Evolutionary conservation across 2,329 filamentous ascomycete genomes (phyloP).

Genomic region (Cytospora leucostoma): DNA sequence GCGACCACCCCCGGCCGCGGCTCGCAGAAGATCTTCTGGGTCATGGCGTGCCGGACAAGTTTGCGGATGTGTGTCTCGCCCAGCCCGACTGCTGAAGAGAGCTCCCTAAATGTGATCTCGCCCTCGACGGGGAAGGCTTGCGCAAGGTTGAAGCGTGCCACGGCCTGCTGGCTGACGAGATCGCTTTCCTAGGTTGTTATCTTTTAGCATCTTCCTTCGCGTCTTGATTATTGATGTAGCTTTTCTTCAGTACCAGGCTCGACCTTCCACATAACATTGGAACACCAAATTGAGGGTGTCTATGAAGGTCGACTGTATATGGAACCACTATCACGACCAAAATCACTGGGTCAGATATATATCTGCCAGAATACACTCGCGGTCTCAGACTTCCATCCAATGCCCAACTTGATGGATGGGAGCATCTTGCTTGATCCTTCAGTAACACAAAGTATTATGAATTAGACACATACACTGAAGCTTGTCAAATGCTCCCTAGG

Average conservation of each 20-base stretch:
- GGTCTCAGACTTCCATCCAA: background rate
- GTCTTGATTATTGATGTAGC: background rate
- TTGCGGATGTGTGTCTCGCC: conserved; percentile 34
- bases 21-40: conserved; percentile 39
- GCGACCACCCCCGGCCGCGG: conserved; percentile 29
- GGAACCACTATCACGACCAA: background rate
- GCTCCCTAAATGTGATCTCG: conserved; percentile 26
- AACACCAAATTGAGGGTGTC: background rate
- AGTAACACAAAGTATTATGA: background rate
- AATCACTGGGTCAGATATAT: background rate
- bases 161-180: conserved; percentile 10
- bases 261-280: background rate
- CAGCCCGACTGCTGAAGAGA: conserved; percentile 13
- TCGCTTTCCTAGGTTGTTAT: conserved; percentile 2
- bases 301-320: background rate
- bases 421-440: background rate
- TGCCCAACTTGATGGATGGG: background rate
- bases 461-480: conserved; percentile 22
- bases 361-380: background rate
- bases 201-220: background rate
- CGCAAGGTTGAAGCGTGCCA: conserved; percentile 26
- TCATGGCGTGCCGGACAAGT: conserved; percentile 38
- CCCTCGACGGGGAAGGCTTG: conserved; percentile 24
- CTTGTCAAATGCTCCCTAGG: conserved; percentile 29
- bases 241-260: background rate